Evolutionary conservation across 2,329 filamentous ascomycete genomes (phyloP), one percentile per base, ranked within the genome.

Genomic region (Bipolaris gigantea): DNA sequence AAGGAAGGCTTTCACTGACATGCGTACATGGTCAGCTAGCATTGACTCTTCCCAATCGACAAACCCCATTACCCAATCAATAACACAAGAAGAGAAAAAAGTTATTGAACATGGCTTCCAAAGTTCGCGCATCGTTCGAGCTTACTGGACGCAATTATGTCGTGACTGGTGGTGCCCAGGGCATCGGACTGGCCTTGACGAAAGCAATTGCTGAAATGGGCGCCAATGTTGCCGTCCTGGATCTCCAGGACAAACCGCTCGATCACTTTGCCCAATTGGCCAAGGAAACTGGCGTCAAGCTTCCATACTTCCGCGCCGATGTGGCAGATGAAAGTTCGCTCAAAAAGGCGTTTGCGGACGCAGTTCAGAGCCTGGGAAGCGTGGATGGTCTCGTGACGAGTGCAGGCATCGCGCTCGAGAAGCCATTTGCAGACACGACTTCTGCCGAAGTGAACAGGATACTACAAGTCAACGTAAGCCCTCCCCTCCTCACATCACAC

Each of bases 361-460:
- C 53, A 30, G 27, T 63, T 16, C 50, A 58, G 34, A 52, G 41
- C 33, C 47, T 63, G 30, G 55, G 56, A 18, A 33, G 36, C 19
- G 36, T 39, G 19, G 58, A 63, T 49, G 61, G 56, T 4, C 59
- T 60, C 47, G 60, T 64, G 21, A 62, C 64, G 10, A 58, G 63
- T 8, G 75, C 75, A 1, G 77, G 76, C 2, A 74, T 79, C 38
- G 75, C 73, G 6, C 71, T 77, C 25, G 76, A 79, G 53, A 78
- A 78, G 59, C 76, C 77, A 0, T 79, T 79, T 49, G 44, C 77
- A 1, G 75, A 79, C 0, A 76, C 79, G 45, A 76, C 74, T 0
- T 78, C 75, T 75, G 73, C 75, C 2, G 76, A 79, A 43, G 74
- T 74, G 11, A 32, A 43, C n/a, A 30, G 15, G n/a, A 30, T 43